phyloP scores from a whole-genome alignment of 495 filamentous ascomycete genomes.

The Aspergillus baeticus region DNA sequence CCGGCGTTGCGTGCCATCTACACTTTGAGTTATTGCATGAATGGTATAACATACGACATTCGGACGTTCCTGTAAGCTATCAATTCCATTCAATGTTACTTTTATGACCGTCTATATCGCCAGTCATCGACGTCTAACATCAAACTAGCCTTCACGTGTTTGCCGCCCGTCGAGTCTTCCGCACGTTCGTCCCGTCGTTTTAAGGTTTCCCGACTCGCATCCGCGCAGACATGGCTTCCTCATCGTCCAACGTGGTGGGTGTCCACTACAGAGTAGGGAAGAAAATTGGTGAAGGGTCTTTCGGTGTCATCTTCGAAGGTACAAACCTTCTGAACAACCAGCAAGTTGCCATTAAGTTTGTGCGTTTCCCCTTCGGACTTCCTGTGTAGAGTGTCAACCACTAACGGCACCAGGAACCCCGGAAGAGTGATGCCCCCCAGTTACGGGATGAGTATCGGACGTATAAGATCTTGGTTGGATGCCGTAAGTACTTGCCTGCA shows the following conservation, averaged over 20 bases:
- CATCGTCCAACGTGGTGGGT: slow-evolving; percentile 96
- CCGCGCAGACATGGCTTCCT: slow-evolving; percentile 71
- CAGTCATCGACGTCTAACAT: slow-evolving; percentile 7
- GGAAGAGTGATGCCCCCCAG: slow-evolving; percentile 98
- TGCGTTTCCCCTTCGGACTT: slow-evolving; percentile 47
- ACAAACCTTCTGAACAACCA: slow-evolving; percentile 99
- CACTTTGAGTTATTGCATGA: slow-evolving; percentile 19
- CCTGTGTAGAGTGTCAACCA: not conserved
- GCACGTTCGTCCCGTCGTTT: slow-evolving; percentile 26
- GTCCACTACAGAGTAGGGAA: slow-evolving; percentile 99
- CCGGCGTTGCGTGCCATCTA: slow-evolving; percentile 1
- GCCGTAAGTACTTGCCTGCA: slow-evolving; percentile 67
- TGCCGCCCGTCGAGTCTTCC: slow-evolving; percentile 25
- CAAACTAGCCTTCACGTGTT: slow-evolving; percentile 29
- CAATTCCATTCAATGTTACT: not conserved
- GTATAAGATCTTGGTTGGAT: slow-evolving; percentile 99
- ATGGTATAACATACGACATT: slow-evolving; percentile 20
- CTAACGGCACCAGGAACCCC: slow-evolving; percentile 69
- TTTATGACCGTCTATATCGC: not conserved
- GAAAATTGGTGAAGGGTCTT: slow-evolving; percentile 99
- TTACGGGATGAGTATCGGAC: slow-evolving; percentile 98
- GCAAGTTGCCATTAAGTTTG: slow-evolving; percentile 99
- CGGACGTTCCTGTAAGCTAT: slow-evolving; percentile 19
- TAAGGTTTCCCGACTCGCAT: slow-evolving; percentile 20
- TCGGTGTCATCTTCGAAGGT: slow-evolving; percentile 98